Conservation (phyloP, 192 early-diverging fungal genomes). For the Coemansia sp. region DNA sequence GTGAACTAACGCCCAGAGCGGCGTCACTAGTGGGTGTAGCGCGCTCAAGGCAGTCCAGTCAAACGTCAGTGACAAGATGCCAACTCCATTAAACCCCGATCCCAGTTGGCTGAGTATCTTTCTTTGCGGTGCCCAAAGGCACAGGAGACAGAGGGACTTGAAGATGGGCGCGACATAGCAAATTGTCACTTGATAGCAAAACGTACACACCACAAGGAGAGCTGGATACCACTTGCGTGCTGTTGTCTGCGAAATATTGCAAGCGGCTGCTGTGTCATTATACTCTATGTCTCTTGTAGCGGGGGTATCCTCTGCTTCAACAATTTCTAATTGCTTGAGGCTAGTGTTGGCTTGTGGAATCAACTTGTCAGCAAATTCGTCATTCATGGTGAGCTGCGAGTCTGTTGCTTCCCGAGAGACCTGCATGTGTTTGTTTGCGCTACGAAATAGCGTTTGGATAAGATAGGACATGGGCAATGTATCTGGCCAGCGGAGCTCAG, state of each 20-base stretch:
- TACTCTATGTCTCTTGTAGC: not conserved
- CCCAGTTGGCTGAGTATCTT: constrained; percentile 32
- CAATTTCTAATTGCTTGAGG: not conserved
- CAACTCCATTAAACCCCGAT: constrained; percentile 63
- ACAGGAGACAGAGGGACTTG: constrained; percentile 67
- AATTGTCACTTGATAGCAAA: constrained; percentile 59
- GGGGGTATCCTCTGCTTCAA: not conserved
- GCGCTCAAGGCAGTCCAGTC: constrained; percentile 71
- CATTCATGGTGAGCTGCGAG: not conserved
- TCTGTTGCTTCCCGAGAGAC: not conserved
- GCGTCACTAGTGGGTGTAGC: constrained; percentile 68
- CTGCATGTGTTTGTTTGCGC: not conserved
- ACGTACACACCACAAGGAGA: constrained; percentile 27
- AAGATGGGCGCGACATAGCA: constrained; percentile 69
- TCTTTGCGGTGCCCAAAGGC: constrained; percentile 50
- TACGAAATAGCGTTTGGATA: constrained; percentile 38
- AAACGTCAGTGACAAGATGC: constrained; percentile 68
- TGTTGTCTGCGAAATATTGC: not conserved
- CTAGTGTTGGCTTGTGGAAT: not conserved
- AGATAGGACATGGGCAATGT: constrained; percentile 37
- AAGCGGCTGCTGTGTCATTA: not conserved
- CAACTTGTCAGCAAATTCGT: too few relatives aligned
- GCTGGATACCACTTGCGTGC: constrained; percentile 24
- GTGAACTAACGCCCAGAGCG: constrained; percentile 71
- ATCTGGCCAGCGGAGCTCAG: constrained; percentile 42